A percentile compares a stretch with the other conserved stretches of the same genome.
Evolutionary conservation across 129 eudicot genomes (phyloP).

Genomic region (Centella asiatica): DNA sequence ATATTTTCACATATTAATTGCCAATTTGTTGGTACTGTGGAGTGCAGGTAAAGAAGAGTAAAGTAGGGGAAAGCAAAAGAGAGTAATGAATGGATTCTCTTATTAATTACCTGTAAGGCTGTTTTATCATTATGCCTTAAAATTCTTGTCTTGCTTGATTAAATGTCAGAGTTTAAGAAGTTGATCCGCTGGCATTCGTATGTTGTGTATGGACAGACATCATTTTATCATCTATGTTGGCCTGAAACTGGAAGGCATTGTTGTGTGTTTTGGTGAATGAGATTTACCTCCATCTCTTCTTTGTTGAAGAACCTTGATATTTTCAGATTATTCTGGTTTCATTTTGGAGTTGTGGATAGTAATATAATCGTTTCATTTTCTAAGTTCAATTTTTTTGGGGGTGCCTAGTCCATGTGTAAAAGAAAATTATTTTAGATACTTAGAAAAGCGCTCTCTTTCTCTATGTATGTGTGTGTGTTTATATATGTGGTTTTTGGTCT

Average conservation of each 20-base stretch:
- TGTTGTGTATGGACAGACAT: neutral
- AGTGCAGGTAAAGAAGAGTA: conserved; percentile 9
- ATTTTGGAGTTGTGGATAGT: neutral
- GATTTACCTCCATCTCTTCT: neutral
- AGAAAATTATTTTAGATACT: too few species aligned
- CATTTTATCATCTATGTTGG: neutral
- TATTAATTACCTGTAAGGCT: neutral
- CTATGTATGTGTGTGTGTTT: too few species aligned
- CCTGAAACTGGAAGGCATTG: neutral
- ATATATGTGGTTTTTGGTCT: too few species aligned
- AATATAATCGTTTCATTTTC: too few species aligned
- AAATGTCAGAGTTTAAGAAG: neutral
- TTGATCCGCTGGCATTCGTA: neutral
- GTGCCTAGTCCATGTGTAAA: too few species aligned
- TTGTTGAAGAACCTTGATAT: neutral
- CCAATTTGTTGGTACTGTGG: too few species aligned
- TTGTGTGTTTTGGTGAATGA: conserved; percentile 7
- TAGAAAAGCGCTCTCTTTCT: too few species aligned
- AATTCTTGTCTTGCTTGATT: neutral
- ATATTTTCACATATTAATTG: too few species aligned
- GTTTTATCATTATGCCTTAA: neutral
- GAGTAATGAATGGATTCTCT: neutral
- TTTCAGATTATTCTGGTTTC: neutral
- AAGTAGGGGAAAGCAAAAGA: neutral
- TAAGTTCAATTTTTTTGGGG: too few species aligned